A percentile compares a stretch with the other conserved stretches of the same genome.
These are phyloP conservation scores for Cladochytrium replicatum DNA, from an alignment of 192 early-diverging fungal genomes.

Conservation along the genomic window DNA sequence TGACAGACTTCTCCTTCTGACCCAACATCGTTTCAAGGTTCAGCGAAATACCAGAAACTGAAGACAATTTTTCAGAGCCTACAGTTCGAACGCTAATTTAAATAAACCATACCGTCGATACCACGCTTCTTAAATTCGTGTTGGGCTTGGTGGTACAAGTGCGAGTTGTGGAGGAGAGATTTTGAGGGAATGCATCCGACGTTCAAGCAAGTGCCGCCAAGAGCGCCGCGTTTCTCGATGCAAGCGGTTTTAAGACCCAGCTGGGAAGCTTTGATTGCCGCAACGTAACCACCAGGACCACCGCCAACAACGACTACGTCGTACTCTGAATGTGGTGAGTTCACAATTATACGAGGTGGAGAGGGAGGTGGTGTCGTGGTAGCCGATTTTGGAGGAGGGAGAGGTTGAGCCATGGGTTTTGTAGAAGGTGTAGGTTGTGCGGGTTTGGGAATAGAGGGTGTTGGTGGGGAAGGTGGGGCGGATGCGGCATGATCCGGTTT, in stretches of 20 bases:
- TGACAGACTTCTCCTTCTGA: constrained; percentile 82
- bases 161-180: constrained; percentile 96
- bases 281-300: constrained; percentile 97
- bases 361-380: too few species aligned
- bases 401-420: too few species aligned
- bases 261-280: constrained; percentile 97
- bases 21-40: constrained; percentile 86
- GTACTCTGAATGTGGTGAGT: too few species aligned
- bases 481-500: too few species aligned
- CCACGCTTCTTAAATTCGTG: constrained; percentile 89
- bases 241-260: constrained; percentile 95
- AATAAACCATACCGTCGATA: constrained; percentile 62
- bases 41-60: too few species aligned
- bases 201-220: constrained; percentile 98
- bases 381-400: too few species aligned
- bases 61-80: not conserved
- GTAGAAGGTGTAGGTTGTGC: too few species aligned
- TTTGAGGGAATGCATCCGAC: constrained; percentile 99
- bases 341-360: too few species aligned
- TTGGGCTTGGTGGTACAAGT: constrained; percentile 87
- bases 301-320: constrained; percentile 50
- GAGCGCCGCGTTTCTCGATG: constrained; percentile 87
- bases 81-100: not conserved
- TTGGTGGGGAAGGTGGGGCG: too few species aligned
- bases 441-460: too few species aligned